These are phyloP conservation scores for Monascus purpureus DNA, from an alignment of 495 filamentous ascomycete species.

Conservation along the genomic window DNA sequence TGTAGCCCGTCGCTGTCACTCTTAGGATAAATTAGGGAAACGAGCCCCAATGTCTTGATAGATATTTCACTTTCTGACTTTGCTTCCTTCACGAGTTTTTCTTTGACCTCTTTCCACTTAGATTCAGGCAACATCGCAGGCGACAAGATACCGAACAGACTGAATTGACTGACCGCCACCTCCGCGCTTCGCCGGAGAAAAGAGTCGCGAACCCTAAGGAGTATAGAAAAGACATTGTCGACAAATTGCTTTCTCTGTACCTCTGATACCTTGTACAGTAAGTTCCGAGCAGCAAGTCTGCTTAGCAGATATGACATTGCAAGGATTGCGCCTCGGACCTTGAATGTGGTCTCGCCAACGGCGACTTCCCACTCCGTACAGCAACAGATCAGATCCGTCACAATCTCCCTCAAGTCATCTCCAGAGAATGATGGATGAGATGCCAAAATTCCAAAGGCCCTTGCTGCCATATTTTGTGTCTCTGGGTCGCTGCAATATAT, in stretches of 20 bases:
- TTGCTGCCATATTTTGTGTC: constrained; percentile 46
- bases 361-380: constrained; percentile 39
- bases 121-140: constrained; percentile 21
- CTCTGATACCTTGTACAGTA: constrained; percentile 14
- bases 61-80: constrained; percentile 70
- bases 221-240: constrained; percentile 27
- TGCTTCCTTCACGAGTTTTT: constrained; percentile 49
- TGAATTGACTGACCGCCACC: constrained; percentile 58
- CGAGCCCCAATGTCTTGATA: constrained; percentile 59
- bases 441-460: constrained; percentile 64
- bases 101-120: constrained; percentile 33
- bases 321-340: constrained; percentile 45
- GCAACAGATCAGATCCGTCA: constrained; percentile 24
- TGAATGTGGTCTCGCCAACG: constrained; percentile 45
- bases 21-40: constrained; percentile 38
- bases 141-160: constrained; percentile 48
- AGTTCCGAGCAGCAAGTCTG: constrained; percentile 37
- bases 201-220: constrained; percentile 38
- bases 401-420: constrained; percentile 19
- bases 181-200: constrained; percentile 45
- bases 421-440: constrained; percentile 41
- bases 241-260: constrained; percentile 24
- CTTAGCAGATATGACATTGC: constrained; percentile 47
- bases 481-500: constrained; percentile 56
- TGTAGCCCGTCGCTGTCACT: constrained; percentile 12